Evolutionary conservation across 2,329 filamentous ascomycete species (phyloP), one percentile per base, ranked within the genome.

Genomic region (Arthrobotrys sphaeroides): DNA sequence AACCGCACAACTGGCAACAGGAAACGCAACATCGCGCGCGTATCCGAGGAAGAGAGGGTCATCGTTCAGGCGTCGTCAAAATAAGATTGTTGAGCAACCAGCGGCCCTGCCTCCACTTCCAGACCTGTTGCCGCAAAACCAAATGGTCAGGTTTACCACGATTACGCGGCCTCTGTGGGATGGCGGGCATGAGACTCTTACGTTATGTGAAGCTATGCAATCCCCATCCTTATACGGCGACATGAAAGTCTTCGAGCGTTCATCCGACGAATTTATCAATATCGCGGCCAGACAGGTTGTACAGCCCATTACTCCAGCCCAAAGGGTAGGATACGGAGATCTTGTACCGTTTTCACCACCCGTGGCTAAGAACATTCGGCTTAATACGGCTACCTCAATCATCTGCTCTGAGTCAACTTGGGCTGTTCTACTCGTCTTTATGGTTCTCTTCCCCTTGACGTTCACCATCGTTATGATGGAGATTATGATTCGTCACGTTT

Each of bases 341-440:
- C 1, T 18, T 31, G 0, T 24, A 13, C 33, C 38, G 6, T 38
- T 28, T 24, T 24, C 20, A 42, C 36, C 18, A 4, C 18, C 2
- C 10, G 20, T 26, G 38, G 12, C 43, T 2, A 1, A 13, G 16
- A 51, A 33, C 18, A 24, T 51, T 6, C 45, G 47, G 6, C 24
- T 60, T 2, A 75, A 51, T 24, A 75, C 72, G 1, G 55, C 72
- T 18, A 75, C 72, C 5, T 75, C 72, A 7, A 68, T 75, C 18
- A 42, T 69, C 13, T 75, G 72, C 18, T 75, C 72, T 7, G 72
- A 65, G 10, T 75, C 72, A 5, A 75, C 64, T 3, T 75, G 72
- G 72, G 64, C 57, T 2, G 47, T 75, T 5, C 16, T 69, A 13
- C 28, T 75, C 3, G 24, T 59, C 16, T 65, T 75, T 10, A 75